These are phyloP conservation scores for Xylaria digitata DNA, from an alignment of 2,329 filamentous ascomycete species.

Conservation along the genomic window DNA sequence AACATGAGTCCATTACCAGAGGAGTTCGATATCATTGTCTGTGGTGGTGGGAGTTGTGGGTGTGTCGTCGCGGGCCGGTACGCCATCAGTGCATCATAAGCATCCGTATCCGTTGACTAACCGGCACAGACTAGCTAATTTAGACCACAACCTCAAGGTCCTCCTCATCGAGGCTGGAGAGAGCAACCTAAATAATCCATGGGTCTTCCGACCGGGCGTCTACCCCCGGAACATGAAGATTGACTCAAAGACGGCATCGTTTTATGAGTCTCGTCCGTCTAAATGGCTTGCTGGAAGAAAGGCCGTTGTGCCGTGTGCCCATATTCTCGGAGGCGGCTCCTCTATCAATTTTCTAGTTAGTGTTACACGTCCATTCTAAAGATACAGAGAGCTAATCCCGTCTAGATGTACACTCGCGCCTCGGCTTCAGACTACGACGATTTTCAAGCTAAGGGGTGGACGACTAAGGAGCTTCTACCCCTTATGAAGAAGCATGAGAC, in stretches of 20 bases:
- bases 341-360: slow-evolving; percentile 81
- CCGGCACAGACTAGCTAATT: slow-evolving; percentile 72
- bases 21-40: slow-evolving; percentile 84
- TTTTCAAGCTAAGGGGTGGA: slow-evolving; percentile 84
- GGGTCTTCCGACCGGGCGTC: slow-evolving; percentile 79
- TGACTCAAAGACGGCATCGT: slow-evolving; percentile 83
- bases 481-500: slow-evolving; percentile 86
- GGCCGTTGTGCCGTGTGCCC: slow-evolving; percentile 79
- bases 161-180: slow-evolving; percentile 52
- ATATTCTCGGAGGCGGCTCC: slow-evolving; percentile 77
- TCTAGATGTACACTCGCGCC: slow-evolving; percentile 77
- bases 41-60: slow-evolving; percentile 76
- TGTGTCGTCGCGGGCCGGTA: slow-evolving; percentile 69
- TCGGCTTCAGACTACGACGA: slow-evolving; percentile 81
- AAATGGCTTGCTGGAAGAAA: slow-evolving; percentile 77
- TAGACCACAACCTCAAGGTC: slow-evolving; percentile 79
- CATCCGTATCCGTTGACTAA: slow-evolving; percentile 48
- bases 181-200: slow-evolving; percentile 77
- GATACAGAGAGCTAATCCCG: slow-evolving; percentile 31
- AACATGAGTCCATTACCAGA: slow-evolving; percentile 67
- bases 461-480: slow-evolving; percentile 77
- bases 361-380: not conserved
- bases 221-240: slow-evolving; percentile 80
- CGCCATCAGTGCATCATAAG: slow-evolving; percentile 37
- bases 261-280: slow-evolving; percentile 81